phyloP scores from a whole-genome alignment of 2,329 filamentous ascomycete genomes.

The Plectosphaerella cucumerina region DNA sequence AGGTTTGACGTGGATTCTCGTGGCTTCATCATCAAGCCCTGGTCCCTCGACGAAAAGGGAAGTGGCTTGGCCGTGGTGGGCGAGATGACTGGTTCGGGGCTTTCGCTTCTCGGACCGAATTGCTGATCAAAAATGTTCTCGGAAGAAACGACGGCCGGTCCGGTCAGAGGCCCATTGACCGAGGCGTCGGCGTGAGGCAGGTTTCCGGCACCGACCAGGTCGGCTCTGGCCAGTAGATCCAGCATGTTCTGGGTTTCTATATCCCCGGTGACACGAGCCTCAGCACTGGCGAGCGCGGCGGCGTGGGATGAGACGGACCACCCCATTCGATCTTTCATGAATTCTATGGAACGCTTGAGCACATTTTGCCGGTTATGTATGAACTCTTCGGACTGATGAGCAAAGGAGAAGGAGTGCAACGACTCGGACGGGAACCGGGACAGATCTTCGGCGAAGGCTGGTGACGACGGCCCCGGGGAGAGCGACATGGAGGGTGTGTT shows the following conservation, averaged over 20 bases:
- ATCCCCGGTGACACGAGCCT: conserved; percentile 78
- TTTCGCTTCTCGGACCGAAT: conserved; percentile 57
- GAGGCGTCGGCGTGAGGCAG: conserved; percentile 43
- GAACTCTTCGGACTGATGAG: conserved; percentile 88
- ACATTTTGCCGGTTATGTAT: conserved; percentile 90
- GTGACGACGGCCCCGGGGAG: conserved; percentile 63
- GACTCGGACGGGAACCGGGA: conserved; percentile 92
- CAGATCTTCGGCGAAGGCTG: conserved; percentile 81
- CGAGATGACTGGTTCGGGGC: conserved; percentile 40
- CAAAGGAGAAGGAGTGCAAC: conserved; percentile 96
- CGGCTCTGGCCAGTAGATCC: conserved; percentile 78
- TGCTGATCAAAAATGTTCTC: conserved; percentile 83
- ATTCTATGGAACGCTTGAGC: conserved; percentile 88
- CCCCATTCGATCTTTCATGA: conserved; percentile 88
- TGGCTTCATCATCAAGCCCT: conserved; percentile 1
- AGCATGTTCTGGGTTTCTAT: conserved; percentile 86
- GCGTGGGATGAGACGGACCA: conserved; percentile 66
- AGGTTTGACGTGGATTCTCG: neutral
- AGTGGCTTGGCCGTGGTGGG: conserved; percentile 17
- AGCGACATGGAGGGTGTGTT: conserved; percentile 50
- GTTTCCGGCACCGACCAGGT: conserved; percentile 68
- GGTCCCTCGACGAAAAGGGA: conserved; percentile 2
- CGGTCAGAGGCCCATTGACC: conserved; percentile 63
- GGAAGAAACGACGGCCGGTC: conserved; percentile 68
- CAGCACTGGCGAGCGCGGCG: conserved; percentile 74